phyloP scores from a whole-genome alignment of 2,329 filamentous ascomycete species.

The Chalaropsis thielavioides region DNA sequence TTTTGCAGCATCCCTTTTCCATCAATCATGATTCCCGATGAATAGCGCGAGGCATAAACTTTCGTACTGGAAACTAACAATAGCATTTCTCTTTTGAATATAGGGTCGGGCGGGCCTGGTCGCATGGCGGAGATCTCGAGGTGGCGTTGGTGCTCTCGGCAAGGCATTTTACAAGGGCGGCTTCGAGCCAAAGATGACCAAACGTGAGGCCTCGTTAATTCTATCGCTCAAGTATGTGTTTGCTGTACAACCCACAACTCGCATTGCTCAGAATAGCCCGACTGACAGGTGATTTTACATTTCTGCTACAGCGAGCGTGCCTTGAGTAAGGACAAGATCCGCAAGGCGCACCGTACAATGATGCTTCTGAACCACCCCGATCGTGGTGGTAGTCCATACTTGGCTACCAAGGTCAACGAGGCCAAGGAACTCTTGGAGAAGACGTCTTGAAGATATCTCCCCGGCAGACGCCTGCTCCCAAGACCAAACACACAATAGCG shows the following conservation, averaged over 20 bases:
- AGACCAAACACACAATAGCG: too few species aligned
- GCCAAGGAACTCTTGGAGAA: slow-evolving; percentile 95
- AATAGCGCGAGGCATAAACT: too few species aligned
- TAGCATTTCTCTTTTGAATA: not conserved
- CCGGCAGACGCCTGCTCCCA: too few species aligned
- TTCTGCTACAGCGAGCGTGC: slow-evolving; percentile 56
- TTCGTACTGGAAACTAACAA: slow-evolving; percentile 5
- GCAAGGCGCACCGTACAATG: slow-evolving; percentile 85
- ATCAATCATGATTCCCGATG: too few species aligned
- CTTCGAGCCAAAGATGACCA: slow-evolving; percentile 92
- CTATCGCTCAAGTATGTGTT: slow-evolving; percentile 64
- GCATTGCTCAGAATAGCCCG: slow-evolving; percentile 13
- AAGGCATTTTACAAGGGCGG: slow-evolving; percentile 96
- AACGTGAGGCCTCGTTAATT: slow-evolving; percentile 79
- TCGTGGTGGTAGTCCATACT: slow-evolving; percentile 86
- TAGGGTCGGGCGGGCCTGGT: slow-evolving; percentile 87
- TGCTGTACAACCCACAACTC: not conserved
- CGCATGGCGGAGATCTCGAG: slow-evolving; percentile 69
- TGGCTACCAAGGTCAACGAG: slow-evolving; percentile 97
- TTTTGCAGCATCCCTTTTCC: not conserved
- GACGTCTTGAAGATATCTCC: slow-evolving; percentile 24
- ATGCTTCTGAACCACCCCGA: slow-evolving; percentile 98
- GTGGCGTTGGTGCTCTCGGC: slow-evolving; percentile 64
- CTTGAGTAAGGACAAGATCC: slow-evolving; percentile 81
- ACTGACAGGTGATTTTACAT: too few species aligned